A percentile compares a stretch with the other conserved stretches of the same genome.
Evolutionary conservation across 2,329 filamentous ascomycete species (phyloP).

Genomic region (Calonectria hongkongensis): DNA sequence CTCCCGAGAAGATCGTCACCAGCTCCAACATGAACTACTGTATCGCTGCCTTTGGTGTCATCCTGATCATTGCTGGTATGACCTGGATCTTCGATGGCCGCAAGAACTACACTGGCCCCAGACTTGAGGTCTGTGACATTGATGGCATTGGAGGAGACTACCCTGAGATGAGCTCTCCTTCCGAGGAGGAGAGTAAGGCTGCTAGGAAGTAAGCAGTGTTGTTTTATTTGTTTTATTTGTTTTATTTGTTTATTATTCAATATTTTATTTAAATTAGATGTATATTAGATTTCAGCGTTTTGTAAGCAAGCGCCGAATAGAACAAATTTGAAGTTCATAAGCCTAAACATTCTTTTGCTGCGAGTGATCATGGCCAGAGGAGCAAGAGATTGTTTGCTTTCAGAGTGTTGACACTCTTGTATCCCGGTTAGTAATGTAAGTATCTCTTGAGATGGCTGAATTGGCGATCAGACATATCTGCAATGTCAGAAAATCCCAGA

Average conservation of each 20-base stretch:
- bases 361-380: neutral
- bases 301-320: conserved; percentile 19
- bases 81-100: conserved; percentile 70
- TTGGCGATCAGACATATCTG: too few relatives aligned
- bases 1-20: conserved; percentile 78
- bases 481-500: too few relatives aligned
- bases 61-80: conserved; percentile 64
- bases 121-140: conserved; percentile 47
- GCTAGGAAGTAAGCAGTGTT: conserved; percentile 26
- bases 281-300: conserved; percentile 24
- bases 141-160: conserved; percentile 32
- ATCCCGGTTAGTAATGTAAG: too few relatives aligned
- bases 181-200: conserved; percentile 34
- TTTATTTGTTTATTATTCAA: neutral
- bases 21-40: conserved; percentile 80
- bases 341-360: neutral
- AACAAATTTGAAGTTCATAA: conserved; percentile 22
- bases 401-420: too few relatives aligned
- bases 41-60: conserved; percentile 68
- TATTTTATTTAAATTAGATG: neutral
- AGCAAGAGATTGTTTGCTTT: too few relatives aligned
- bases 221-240: neutral
- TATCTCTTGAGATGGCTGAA: too few relatives aligned
- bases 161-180: conserved; percentile 20
- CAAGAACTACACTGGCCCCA: conserved; percentile 66